Conservation (phyloP, 1,284 basidiomycete species). For the Sphaerobolus stellatus region DNA sequence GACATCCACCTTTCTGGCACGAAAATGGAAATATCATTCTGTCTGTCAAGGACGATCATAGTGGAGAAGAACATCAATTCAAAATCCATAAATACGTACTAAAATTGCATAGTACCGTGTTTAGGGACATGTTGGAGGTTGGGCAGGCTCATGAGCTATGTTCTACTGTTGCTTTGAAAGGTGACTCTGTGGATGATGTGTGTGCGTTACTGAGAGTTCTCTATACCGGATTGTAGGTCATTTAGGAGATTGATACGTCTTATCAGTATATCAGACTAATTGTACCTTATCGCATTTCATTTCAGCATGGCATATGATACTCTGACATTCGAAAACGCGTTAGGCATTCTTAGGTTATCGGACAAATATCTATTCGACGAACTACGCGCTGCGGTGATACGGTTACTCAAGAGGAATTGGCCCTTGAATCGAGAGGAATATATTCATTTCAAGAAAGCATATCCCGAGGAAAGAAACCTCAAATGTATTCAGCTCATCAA, state of each 20-base stretch:
- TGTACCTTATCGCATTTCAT: not conserved
- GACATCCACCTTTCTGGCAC: not conserved
- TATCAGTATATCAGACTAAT: no score
- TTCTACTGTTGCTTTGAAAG: not conserved
- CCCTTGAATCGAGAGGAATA: constrained; percentile 3
- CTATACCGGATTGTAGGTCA: constrained; percentile 4
- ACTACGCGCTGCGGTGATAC: not conserved
- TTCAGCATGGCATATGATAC: not conserved
- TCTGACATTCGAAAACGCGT: not conserved
- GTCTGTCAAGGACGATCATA: not conserved
- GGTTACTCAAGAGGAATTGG: not conserved
- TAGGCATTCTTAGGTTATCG: not conserved
- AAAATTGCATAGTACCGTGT: not conserved
- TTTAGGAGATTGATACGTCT: not conserved
- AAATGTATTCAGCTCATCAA: constrained; percentile 2
- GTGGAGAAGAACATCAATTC: not conserved
- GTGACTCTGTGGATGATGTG: constrained; percentile 4
- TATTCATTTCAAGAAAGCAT: not conserved
- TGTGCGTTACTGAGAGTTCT: not conserved
- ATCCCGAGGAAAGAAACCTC: not conserved
- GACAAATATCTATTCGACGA: constrained; percentile 5
- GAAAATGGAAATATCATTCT: constrained; percentile 1
- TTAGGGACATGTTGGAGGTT: not conserved
- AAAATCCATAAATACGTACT: not conserved
- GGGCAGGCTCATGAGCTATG: not conserved